A percentile compares a stretch with the other conserved stretches of the same genome.
Conservation (phyloP, 495 filamentous ascomycete species). For the Pyrenula massariospora region DNA sequence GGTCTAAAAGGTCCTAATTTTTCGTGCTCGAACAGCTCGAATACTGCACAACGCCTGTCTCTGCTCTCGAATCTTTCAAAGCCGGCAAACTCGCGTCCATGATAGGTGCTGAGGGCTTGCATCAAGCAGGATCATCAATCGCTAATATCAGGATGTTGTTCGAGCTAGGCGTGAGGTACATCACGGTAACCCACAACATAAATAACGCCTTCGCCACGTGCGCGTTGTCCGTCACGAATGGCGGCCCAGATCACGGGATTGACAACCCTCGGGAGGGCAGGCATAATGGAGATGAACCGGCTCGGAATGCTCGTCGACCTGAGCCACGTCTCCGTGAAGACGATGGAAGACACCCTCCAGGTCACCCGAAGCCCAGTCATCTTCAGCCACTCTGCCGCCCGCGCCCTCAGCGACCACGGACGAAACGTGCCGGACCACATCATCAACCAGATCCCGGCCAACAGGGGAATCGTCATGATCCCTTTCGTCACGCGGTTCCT, state of each 20-base stretch:
- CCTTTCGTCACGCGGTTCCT: slow-evolving; percentile 66
- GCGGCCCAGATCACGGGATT: slow-evolving; percentile 48
- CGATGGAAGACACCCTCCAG: slow-evolving; percentile 43
- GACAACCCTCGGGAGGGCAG: slow-evolving; percentile 49
- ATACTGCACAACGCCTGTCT: slow-evolving; percentile 43
- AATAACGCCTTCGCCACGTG: slow-evolving; percentile 84
- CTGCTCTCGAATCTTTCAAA: slow-evolving; percentile 44
- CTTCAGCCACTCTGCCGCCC: slow-evolving; percentile 45
- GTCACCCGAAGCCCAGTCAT: slow-evolving; percentile 37
- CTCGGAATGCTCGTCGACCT: slow-evolving; percentile 40
- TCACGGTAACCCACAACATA: slow-evolving; percentile 88
- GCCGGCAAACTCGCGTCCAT: slow-evolving; percentile 54
- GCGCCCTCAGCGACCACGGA: slow-evolving; percentile 38
- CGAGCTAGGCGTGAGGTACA: slow-evolving; percentile 72
- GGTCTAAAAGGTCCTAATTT: too few relatives aligned
- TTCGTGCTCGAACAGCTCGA: slow-evolving; percentile 49
- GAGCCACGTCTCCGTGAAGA: slow-evolving; percentile 40
- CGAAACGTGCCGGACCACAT: slow-evolving; percentile 52
- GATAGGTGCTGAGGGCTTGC: slow-evolving; percentile 79
- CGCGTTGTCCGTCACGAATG: slow-evolving; percentile 38
- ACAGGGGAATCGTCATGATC: slow-evolving; percentile 47
- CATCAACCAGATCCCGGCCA: slow-evolving; percentile 34
- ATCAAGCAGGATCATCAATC: slow-evolving; percentile 61
- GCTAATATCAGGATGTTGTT: slow-evolving; percentile 65
- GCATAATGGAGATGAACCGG: slow-evolving; percentile 50